Evolutionary conservation across 805 yeast genomes (phyloP), one percentile per base, ranked within the genome.

Genomic region (Candida pseudofarinosa): DNA sequence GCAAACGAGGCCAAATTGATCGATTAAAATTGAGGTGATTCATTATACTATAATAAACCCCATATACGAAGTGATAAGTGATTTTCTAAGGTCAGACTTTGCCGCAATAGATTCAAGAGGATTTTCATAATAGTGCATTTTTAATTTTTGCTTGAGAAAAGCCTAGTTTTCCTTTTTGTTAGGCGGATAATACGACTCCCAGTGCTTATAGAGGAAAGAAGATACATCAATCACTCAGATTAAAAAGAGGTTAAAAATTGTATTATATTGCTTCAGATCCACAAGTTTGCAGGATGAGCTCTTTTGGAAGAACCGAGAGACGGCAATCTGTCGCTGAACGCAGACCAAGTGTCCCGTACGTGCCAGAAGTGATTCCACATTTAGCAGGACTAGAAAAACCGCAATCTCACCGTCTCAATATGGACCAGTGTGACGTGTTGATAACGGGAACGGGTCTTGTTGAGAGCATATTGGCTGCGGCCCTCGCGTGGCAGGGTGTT

Each of bases 401-500:
- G 2, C 67, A 66, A 38, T 65, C 77, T 26, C 83, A 82, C 15
- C 75, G 79, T 30, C 81, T 93, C 4, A 87, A 83, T 20, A 68
- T 82, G 47, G 71, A 67, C 48, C 63, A 61, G 31, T 87, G 88
- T 52, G 99, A 93, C 58, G 96, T 93, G 12, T 73, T 93, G 23
- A 85, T 93, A 43, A 80, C 85, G 49, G 99, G 99, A 31, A 91
- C 99, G 0, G 98, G 98, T 3, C 71, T 93, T 34, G 83, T 82
- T 2, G 96, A 93, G 61, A 80, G 88, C 51, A 81, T 93, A 10
- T 65, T 89, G 38, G 97, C 98, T 0, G 96, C 97, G 10, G 91
- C 97, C 0, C 72, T 93, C 37, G 85, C 97, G 10, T 93, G 99
- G 98, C 96, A 88, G 54, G 99, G 99, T n/a, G 81, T 93, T n/a